phyloP scores from a whole-genome alignment of 768 basidiomycete genomes.

The Lactarius vividus region DNA sequence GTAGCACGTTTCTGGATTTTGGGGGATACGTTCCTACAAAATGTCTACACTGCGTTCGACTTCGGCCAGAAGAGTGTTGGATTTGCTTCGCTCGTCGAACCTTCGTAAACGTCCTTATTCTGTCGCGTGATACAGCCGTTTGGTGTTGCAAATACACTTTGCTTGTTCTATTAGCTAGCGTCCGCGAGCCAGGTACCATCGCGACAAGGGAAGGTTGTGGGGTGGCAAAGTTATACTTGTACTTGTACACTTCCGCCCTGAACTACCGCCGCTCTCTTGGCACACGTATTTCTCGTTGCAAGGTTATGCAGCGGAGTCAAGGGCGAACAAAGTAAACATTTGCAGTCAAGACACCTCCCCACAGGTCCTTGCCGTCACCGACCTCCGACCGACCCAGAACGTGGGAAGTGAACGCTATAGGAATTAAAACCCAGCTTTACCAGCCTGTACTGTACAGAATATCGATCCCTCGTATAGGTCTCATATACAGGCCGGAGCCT shows the following conservation, averaged over 20 bases:
- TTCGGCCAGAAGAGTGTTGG: slow-evolving; percentile 15
- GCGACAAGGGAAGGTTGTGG: not conserved
- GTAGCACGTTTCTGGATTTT: slow-evolving; percentile 13
- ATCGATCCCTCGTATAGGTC: too few species aligned
- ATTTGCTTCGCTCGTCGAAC: slow-evolving; percentile 12
- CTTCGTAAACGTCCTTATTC: not conserved
- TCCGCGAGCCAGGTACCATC: not conserved
- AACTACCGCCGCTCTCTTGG: not conserved
- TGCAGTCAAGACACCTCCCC: not conserved
- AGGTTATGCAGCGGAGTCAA: not conserved
- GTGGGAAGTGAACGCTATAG: too few species aligned
- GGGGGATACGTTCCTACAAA: slow-evolving; percentile 18
- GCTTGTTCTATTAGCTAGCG: not conserved
- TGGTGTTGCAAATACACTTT: not conserved
- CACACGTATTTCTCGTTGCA: not conserved
- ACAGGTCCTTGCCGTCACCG: too few species aligned
- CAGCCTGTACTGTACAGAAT: too few species aligned
- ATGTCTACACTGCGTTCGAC: slow-evolving; percentile 18
- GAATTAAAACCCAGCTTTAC: too few species aligned
- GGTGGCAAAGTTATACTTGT: not conserved
- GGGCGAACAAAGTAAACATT: not conserved
- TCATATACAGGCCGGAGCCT: too few species aligned
- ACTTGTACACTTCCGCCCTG: not conserved
- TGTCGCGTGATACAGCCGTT: not conserved
- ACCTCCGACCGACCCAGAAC: too few species aligned